Conservation (phyloP, 2,329 filamentous ascomycete genomes). For the Chalaropsis thielavioides region DNA sequence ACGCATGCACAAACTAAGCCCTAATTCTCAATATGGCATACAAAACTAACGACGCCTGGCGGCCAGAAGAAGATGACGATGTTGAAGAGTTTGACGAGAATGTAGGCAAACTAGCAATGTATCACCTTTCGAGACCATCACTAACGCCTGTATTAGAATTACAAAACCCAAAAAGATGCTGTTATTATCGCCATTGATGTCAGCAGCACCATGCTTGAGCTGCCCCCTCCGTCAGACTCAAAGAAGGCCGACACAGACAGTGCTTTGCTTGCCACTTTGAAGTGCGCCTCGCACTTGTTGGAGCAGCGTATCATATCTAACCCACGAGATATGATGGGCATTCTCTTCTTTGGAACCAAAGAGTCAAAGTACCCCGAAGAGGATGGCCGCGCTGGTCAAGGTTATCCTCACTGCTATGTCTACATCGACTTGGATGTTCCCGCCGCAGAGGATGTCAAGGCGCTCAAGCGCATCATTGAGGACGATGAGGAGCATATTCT, state of each 20-base stretch:
- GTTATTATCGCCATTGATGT: slow-evolving; percentile 92
- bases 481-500: slow-evolving; percentile 63
- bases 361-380: slow-evolving; percentile 63
- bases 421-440: slow-evolving; percentile 80
- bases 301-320: slow-evolving; percentile 96
- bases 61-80: slow-evolving; percentile 43
- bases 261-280: slow-evolving; percentile 68
- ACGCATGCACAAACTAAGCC: not conserved
- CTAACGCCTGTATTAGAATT: slow-evolving; percentile 42
- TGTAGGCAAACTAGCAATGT: slow-evolving; percentile 27
- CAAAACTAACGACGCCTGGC: not conserved
- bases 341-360: slow-evolving; percentile 80
- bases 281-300: slow-evolving; percentile 91
- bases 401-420: slow-evolving; percentile 85
- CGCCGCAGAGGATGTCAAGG: slow-evolving; percentile 72
- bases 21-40: slow-evolving; percentile 1
- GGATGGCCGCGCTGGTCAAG: slow-evolving; percentile 42
- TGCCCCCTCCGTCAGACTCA: slow-evolving; percentile 46
- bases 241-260: slow-evolving; percentile 71
- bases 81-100: slow-evolving; percentile 45
- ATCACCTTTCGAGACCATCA: not conserved
- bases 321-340: slow-evolving; percentile 92
- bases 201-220: slow-evolving; percentile 69
- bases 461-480: slow-evolving; percentile 59
- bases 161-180: slow-evolving; percentile 91